These are phyloP conservation scores for Ganoderma boninense DNA, from an alignment of 1,284 basidiomycete species.

Conservation along the genomic window DNA sequence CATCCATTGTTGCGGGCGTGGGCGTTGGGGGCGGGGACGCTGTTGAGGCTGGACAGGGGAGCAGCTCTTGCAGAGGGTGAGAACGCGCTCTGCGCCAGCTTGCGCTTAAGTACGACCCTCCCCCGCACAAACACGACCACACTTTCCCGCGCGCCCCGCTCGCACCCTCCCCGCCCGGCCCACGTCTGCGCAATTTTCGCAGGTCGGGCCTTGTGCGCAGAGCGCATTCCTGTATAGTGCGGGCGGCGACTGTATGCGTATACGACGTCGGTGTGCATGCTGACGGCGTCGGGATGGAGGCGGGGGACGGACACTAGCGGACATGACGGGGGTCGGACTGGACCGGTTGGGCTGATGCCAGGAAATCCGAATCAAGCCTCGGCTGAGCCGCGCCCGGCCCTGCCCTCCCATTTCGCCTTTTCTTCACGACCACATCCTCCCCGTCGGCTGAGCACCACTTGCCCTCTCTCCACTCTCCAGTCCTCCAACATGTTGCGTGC, in stretches of 20 bases:
- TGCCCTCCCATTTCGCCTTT: conserved; percentile 36
- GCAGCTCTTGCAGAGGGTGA: conserved; percentile 21
- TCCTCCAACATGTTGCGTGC: conserved; percentile 46
- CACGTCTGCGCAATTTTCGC: conserved; percentile 7
- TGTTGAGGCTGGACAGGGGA: conserved; percentile 26
- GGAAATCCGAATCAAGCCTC: conserved; percentile 27
- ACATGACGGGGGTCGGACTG: conserved; percentile 36
- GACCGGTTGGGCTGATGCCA: conserved; percentile 39
- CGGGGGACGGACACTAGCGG: neutral
- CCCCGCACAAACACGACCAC: conserved; percentile 41
- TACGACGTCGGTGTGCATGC: neutral
- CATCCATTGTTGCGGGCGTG: conserved; percentile 76
- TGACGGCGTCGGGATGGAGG: neutral
- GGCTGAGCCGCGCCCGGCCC: conserved; percentile 39
- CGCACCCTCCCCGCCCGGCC: conserved; percentile 3
- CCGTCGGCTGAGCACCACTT: conserved; percentile 17
- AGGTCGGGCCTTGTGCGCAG: neutral
- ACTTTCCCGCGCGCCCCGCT: conserved; percentile 32
- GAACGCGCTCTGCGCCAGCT: conserved; percentile 18
- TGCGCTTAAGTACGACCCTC: conserved; percentile 30
- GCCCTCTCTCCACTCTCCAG: conserved; percentile 24
- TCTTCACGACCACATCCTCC: conserved; percentile 35
- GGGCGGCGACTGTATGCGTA: neutral
- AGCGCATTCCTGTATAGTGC: neutral
- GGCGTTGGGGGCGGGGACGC: conserved; percentile 27